phyloP scores from a whole-genome alignment of 805 yeast genomes.

The Candida arabinofermentans region DNA sequence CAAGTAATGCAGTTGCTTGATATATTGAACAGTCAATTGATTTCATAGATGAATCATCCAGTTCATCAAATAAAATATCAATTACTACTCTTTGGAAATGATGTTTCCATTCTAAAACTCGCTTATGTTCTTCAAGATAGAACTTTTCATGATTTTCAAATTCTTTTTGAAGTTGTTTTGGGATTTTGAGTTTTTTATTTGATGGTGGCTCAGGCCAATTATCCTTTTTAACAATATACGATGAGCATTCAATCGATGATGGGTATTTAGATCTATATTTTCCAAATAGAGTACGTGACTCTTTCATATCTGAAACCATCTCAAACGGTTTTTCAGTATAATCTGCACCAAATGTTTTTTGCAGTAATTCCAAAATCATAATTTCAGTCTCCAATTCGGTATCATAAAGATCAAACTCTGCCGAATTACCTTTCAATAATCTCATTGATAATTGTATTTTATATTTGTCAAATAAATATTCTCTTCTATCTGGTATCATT shows the following conservation, averaged over 20 bases:
- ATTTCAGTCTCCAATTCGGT: conserved; percentile 9
- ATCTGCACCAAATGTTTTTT: conserved; percentile 12
- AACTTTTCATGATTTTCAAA: conserved; percentile 9
- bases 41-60: conserved; percentile 11
- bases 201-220: conserved; percentile 23
- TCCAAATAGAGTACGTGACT: conserved; percentile 9
- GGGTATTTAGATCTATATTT: conserved; percentile 5
- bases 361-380: conserved; percentile 3
- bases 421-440: conserved; percentile 11
- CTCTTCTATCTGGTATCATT: conserved; percentile 16
- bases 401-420: too few relatives aligned
- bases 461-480: conserved; percentile 20
- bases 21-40: conserved; percentile 35
- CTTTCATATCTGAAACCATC: conserved; percentile 14
- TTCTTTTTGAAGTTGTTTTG: conserved; percentile 7
- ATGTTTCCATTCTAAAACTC: conserved; percentile 38
- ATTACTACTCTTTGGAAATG: conserved; percentile 39
- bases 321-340: conserved; percentile 16
- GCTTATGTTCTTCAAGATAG: conserved; percentile 4
- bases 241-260: conserved; percentile 7
- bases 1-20: conserved; percentile 38
- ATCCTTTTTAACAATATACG: conserved; percentile 13
- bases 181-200: conserved; percentile 15
- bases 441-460: conserved; percentile 19
- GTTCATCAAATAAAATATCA: conserved; percentile 29